Percentiles rank a stretch among this genome's conserved stretches.
Evolutionary conservation across 495 filamentous ascomycete genomes (phyloP).

Genomic region (Xylaria palmicola): DNA sequence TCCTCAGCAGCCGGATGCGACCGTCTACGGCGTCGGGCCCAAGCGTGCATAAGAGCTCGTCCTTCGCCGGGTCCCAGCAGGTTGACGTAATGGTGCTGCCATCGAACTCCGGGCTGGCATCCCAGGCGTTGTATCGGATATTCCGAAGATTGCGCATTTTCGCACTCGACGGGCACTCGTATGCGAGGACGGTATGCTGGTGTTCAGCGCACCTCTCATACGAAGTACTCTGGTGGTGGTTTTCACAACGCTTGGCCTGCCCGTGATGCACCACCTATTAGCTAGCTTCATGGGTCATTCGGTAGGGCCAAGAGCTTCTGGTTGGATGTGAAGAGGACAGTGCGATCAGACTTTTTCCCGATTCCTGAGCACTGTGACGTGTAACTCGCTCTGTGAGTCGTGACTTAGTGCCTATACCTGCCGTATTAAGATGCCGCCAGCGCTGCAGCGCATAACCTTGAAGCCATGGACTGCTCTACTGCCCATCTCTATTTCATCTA

Average conservation of each 20-base stretch:
- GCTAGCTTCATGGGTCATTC: too few species aligned
- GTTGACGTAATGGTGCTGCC: constrained; percentile 58
- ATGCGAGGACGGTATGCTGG: neutral
- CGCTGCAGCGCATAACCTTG: too few species aligned
- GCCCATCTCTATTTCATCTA: too few species aligned
- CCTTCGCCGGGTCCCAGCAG: constrained; percentile 73
- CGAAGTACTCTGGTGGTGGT: neutral
- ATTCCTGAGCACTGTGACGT: neutral
- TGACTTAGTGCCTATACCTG: too few species aligned
- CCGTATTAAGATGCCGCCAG: too few species aligned
- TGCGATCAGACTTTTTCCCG: neutral
- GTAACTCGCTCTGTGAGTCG: neutral
- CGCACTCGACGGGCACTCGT: neutral
- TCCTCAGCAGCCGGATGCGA: constrained; percentile 65
- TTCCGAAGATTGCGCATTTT: constrained; percentile 80
- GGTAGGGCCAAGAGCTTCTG: too few species aligned
- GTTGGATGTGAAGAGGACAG: neutral
- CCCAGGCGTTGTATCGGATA: constrained; percentile 62
- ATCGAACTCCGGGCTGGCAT: constrained; percentile 41
- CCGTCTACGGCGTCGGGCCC: constrained; percentile 64
- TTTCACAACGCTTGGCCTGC: constrained; percentile 5
- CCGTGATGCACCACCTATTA: too few species aligned
- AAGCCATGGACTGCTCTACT: too few species aligned
- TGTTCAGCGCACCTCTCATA: constrained; percentile 11
- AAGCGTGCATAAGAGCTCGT: constrained; percentile 71